A percentile compares a stretch with the other conserved stretches of the same genome.
Conservation (phyloP, 208 protist genomes). For the Acanthamoeba healyi region DNA sequence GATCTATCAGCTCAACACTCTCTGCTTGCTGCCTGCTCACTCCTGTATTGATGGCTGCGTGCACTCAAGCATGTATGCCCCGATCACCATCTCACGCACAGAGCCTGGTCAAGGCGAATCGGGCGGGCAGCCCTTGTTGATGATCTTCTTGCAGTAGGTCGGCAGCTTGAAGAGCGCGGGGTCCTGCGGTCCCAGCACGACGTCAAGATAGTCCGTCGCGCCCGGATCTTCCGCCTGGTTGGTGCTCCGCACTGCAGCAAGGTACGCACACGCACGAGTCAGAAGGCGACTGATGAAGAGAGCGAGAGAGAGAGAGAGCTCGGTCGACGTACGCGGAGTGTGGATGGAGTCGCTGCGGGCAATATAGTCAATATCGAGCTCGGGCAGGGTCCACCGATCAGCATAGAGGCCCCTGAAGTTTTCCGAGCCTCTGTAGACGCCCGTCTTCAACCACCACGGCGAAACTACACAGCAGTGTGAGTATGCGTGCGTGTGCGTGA, state of each 20-base stretch:
- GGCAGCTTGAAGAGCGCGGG: slow-evolving; percentile 72
- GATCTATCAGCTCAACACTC: background rate
- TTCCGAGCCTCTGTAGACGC: background rate
- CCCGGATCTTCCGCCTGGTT: slow-evolving; percentile 76
- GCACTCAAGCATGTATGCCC: background rate
- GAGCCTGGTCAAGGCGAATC: background rate
- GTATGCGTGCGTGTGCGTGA: background rate
- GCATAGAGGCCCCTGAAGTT: slow-evolving; percentile 42
- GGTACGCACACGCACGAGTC: background rate
- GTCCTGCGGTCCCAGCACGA: slow-evolving; percentile 73
- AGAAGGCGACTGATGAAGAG: background rate
- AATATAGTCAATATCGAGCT: slow-evolving; percentile 68
- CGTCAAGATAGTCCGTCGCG: slow-evolving; percentile 72
- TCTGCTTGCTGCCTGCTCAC: background rate
- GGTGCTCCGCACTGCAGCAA: slow-evolving; percentile 48
- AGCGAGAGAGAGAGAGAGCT: background rate
- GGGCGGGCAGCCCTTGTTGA: slow-evolving; percentile 31
- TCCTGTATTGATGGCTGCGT: background rate
- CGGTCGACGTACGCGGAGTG: slow-evolving; percentile 8
- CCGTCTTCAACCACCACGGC: slow-evolving; percentile 60
- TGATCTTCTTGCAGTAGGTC: slow-evolving; percentile 57
- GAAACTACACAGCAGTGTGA: too few species aligned
- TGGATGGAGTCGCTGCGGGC: slow-evolving; percentile 25
- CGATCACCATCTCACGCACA: too few species aligned
- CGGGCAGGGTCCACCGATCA: slow-evolving; percentile 39